phyloP scores from a whole-genome alignment of 2,329 filamentous ascomycete species.

The Trichophyton schoenleinii region DNA sequence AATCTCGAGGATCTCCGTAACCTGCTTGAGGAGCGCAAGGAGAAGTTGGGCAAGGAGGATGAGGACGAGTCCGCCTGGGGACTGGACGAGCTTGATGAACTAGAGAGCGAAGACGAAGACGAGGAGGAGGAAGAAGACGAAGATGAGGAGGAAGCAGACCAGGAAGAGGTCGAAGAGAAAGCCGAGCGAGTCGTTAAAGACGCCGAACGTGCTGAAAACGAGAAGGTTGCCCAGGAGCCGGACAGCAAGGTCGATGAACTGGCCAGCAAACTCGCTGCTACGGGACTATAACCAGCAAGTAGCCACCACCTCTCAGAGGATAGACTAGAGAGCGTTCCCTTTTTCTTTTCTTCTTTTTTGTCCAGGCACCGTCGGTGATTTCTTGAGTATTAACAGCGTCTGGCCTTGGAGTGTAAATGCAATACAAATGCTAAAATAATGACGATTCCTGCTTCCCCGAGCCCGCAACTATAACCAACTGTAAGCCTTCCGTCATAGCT shows the following conservation, averaged over 20 bases:
- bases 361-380: too few species aligned
- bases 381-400: neutral
- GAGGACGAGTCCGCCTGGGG: slow-evolving; percentile 74
- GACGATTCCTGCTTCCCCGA: too few species aligned
- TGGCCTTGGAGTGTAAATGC: neutral
- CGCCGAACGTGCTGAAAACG: slow-evolving; percentile 40
- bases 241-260: slow-evolving; percentile 72
- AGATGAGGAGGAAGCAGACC: slow-evolving; percentile 56
- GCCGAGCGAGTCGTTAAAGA: slow-evolving; percentile 59
- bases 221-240: slow-evolving; percentile 58
- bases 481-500: neutral
- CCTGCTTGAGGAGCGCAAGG: slow-evolving; percentile 64
- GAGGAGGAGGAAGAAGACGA: slow-evolving; percentile 44
- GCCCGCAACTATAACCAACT: neutral
- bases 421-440: too few species aligned
- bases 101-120: slow-evolving; percentile 62
- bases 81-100: slow-evolving; percentile 72
- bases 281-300: slow-evolving; percentile 22
- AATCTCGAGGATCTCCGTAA: slow-evolving; percentile 56
- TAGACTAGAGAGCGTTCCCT: too few species aligned
- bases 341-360: too few species aligned
- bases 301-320: too few species aligned
- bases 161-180: slow-evolving; percentile 51
- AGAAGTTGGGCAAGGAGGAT: slow-evolving; percentile 47
- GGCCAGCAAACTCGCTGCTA: slow-evolving; percentile 63